Conservation (phyloP, 495 filamentous ascomycete species). For the Parmelia sp. region DNA sequence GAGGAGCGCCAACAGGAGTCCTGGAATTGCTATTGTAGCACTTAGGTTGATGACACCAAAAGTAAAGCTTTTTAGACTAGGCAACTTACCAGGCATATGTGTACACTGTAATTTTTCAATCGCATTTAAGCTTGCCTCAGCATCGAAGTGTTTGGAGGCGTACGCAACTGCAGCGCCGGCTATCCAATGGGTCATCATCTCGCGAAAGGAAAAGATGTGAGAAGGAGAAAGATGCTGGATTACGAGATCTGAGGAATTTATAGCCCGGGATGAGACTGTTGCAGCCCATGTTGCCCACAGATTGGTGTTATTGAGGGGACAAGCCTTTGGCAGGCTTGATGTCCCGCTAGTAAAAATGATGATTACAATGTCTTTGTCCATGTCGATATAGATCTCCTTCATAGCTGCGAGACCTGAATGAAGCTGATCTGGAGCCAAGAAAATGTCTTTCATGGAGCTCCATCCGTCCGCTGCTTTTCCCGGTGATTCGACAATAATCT, state of each 20-base stretch:
- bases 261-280: conserved; percentile 21
- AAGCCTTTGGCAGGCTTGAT: conserved; percentile 37
- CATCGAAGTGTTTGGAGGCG: conserved; percentile 32
- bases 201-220: conserved; percentile 35
- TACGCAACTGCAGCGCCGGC: conserved; percentile 34
- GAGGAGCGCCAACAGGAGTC: conserved; percentile 32
- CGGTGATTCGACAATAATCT: conserved; percentile 5
- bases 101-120: conserved; percentile 30
- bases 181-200: conserved; percentile 32
- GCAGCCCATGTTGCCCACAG: conserved; percentile 25
- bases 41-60: background rate
- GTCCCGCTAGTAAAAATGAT: conserved; percentile 43
- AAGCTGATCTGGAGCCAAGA: background rate
- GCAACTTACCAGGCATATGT: conserved; percentile 21
- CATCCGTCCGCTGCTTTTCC: background rate
- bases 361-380: conserved; percentile 19
- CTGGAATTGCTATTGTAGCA: conserved; percentile 31
- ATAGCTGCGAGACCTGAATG: background rate
- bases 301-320: conserved; percentile 29
- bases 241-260: conserved; percentile 24
- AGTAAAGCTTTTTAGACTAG: too few species aligned
- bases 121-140: conserved; percentile 28
- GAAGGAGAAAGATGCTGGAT: conserved; percentile 33
- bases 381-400: background rate
- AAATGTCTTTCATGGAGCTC: background rate